A percentile compares a stretch with the other conserved stretches of the same genome.
phyloP scores from a whole-genome alignment of 192 early-diverging fungal genomes.

The Spizellomyces punctatus region DNA sequence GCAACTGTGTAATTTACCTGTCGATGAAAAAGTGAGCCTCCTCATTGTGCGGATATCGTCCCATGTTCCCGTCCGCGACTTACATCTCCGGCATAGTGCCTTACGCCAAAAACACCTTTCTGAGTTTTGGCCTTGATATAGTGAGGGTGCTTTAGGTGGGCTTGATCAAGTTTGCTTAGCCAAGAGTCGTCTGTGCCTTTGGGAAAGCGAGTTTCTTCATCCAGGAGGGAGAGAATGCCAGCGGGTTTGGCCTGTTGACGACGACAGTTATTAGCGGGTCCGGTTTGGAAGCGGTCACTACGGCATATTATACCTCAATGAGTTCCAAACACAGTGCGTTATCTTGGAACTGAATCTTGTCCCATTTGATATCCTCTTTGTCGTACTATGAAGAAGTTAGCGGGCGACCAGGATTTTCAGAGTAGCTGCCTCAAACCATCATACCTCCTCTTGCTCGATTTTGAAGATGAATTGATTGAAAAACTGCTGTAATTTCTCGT shows the following conservation, averaged over 20 bases:
- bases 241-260: conserved; percentile 47
- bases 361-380: conserved; percentile 56
- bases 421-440: not conserved
- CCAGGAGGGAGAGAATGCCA: conserved; percentile 54
- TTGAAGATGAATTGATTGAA: conserved; percentile 70
- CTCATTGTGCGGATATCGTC: not conserved
- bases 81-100: conserved; percentile 61
- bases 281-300: not conserved
- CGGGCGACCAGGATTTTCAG: not conserved
- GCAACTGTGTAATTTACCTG: conserved; percentile 50
- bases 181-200: conserved; percentile 60
- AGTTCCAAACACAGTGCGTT: conserved; percentile 54
- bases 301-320: conserved; percentile 44
- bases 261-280: conserved; percentile 4
- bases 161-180: conserved; percentile 46
- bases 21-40: conserved; percentile 7
- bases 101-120: conserved; percentile 55
- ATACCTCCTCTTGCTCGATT: conserved; percentile 59
- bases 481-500: conserved; percentile 97
- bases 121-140: conserved; percentile 52
- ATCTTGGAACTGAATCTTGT: conserved; percentile 56
- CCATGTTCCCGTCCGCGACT: not conserved
- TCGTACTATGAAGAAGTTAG: conserved; percentile 47
- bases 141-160: conserved; percentile 46
- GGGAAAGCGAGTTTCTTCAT: conserved; percentile 61